phyloP scores from a whole-genome alignment of 768 basidiomycete genomes.

The Leucocoprinus birnbaumii region DNA sequence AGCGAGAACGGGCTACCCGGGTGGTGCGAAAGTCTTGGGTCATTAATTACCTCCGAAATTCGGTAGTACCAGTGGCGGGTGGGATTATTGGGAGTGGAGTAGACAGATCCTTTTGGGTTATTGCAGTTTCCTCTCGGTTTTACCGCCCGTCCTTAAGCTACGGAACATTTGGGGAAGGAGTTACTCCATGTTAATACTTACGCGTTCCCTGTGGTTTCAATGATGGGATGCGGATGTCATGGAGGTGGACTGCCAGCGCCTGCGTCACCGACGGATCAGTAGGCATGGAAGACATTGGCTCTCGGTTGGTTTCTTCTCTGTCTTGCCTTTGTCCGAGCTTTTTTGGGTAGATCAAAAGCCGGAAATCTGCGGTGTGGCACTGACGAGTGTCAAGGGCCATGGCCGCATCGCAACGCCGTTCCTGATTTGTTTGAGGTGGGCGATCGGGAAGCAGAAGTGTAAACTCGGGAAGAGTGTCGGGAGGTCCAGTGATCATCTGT shows the following conservation, averaged over 20 bases:
- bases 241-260: neutral
- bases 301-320: neutral
- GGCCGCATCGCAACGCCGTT: slow-evolving; percentile 3
- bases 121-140: no score
- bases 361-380: slow-evolving; percentile 7
- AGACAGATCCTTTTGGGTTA: no score
- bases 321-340: neutral
- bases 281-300: neutral
- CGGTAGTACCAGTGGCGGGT: no score
- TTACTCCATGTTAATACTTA: no score
- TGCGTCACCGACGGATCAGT: slow-evolving; percentile 2
- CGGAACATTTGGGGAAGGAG: no score
- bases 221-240: neutral
- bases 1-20: no score
- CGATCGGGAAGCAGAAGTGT: neutral
- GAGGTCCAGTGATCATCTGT: neutral
- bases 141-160: no score
- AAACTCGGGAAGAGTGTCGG: neutral
- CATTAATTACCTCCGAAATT: no score
- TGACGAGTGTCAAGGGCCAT: neutral
- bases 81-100: no score
- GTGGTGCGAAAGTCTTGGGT: no score
- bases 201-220: no score
- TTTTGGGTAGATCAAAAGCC: neutral
- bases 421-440: neutral